Base-by-base conservation (phyloP, 164 flowering plant genomes). In the Aristolochia fimbriata region DNA sequence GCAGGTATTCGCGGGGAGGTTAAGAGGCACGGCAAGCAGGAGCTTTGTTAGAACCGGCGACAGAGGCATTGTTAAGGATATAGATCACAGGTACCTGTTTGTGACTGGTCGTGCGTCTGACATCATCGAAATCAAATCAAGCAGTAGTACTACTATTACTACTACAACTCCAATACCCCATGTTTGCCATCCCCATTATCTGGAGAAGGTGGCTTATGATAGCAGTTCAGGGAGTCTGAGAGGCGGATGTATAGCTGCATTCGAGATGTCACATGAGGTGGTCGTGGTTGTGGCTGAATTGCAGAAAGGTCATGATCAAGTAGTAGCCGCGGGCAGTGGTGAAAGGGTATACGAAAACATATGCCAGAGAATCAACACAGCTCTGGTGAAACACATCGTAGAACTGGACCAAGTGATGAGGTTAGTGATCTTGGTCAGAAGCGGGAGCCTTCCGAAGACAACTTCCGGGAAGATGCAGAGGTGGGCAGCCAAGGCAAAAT, bases 381-480 rank as follows among this genome's bases (percentile, higher is more conserved):
- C 15, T 15, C 71, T 81, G 14, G 31, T 70, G 68, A 64, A 58
- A 64, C 30, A 22, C 15, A 11, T 3, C 17, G 14, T 7, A 11
- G 30, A 52, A 72, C 73, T 54, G 80, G 70, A 53, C 60, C 59
- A 0, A 60, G 73, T 45, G 73, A 69, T 79, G 24, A 87, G 80
- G 25, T 5, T 71, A 58, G 83, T 84, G 60, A 79, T 74, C 65
- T 78, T 84, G 55, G 93, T 81, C 9, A 74, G 59, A 64, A 67
- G 68, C 57, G 87, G 82, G 23, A 69, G 62, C 66, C 75, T 86
- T 22, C 86, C 86, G 0, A 84, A 80, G 70, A 84, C 93, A 4
- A 82, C 85, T 13, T 86, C 93, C 0, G 93, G 93, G 12, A 86
- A 86, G 73, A 45, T 86, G 58, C 79, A 76, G 51, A 76, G 87